Evolutionary conservation across 1,284 basidiomycete species (phyloP).

Genomic region (Ceratobasidium papillatum): DNA sequence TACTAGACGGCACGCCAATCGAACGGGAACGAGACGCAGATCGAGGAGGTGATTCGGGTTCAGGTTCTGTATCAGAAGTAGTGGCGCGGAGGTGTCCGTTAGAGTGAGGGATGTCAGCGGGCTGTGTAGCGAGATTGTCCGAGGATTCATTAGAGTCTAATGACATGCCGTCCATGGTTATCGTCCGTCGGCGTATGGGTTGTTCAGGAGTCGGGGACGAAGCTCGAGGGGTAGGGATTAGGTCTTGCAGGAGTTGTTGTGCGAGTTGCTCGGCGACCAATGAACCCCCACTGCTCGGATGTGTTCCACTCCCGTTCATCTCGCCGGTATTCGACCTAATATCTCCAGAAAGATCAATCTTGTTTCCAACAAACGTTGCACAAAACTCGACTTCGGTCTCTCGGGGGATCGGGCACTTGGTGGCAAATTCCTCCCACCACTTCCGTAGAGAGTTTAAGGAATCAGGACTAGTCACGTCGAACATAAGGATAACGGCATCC

Average conservation of each 20-base stretch:
- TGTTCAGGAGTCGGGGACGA: not conserved
- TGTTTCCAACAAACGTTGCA: constrained; percentile 81
- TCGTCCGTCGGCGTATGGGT: constrained; percentile 8
- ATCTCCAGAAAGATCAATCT: constrained; percentile 64
- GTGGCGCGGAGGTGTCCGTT: not conserved
- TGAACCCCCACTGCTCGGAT: constrained; percentile 37
- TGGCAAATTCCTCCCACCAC: constrained; percentile 81
- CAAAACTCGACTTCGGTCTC: constrained; percentile 68
- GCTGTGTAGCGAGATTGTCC: not conserved
- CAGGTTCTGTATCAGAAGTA: not conserved
- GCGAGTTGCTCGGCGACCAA: constrained; percentile 54
- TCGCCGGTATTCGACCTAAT: not conserved
- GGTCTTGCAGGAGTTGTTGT: constrained; percentile 61
- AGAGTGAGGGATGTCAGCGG: constrained; percentile 2
- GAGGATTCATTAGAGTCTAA: not conserved
- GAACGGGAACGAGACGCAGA: constrained; percentile 31
- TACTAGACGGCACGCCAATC: constrained; percentile 22
- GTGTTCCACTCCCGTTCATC: constrained; percentile 38
- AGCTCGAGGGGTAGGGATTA: constrained; percentile 59
- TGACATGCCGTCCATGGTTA: constrained; percentile 28
- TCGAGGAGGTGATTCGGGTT: constrained; percentile 31
- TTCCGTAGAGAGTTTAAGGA: constrained; percentile 67
- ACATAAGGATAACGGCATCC: constrained; percentile 82
- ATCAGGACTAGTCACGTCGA: constrained; percentile 72
- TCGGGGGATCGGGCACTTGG: constrained; percentile 66